Percentiles rank a stretch among this genome's conserved stretches.
phyloP scores from a whole-genome alignment of 768 basidiomycete species.

The Hemileccinum impolitum region DNA sequence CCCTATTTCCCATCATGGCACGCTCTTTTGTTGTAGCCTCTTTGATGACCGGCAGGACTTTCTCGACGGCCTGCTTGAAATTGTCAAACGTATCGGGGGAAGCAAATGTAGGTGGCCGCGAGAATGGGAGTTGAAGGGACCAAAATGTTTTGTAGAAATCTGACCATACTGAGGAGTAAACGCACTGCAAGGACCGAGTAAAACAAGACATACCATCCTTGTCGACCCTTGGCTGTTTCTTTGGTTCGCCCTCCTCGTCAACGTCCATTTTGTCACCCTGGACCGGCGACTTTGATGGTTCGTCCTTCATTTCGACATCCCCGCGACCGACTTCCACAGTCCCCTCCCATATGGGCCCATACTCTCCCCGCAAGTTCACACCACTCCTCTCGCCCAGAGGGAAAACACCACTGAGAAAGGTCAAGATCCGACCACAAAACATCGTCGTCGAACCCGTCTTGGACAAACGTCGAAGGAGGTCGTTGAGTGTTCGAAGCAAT shows the following conservation, averaged over 20 bases:
- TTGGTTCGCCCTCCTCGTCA: conserved; percentile 40
- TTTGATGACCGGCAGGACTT: conserved; percentile 73
- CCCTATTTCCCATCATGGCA: conserved; percentile 79
- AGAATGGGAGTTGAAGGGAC: conserved; percentile 84
- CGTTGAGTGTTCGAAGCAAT: conserved; percentile 82
- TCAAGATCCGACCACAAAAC: conserved; percentile 87
- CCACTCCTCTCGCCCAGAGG: conserved; percentile 87
- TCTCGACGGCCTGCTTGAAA: conserved; percentile 69
- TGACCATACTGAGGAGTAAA: conserved; percentile 23
- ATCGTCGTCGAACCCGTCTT: conserved; percentile 82
- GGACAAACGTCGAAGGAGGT: conserved; percentile 79
- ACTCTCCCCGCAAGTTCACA: conserved; percentile 88
- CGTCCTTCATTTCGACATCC: conserved; percentile 32
- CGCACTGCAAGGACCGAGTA: background rate
- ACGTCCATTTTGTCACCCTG: conserved; percentile 60
- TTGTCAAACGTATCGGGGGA: conserved; percentile 50
- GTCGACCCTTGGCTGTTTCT: conserved; percentile 43
- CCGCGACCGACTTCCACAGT: conserved; percentile 41
- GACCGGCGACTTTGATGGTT: conserved; percentile 29
- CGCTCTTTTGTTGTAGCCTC: conserved; percentile 88
- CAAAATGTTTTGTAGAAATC: conserved; percentile 89
- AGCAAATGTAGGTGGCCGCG: conserved; percentile 70
- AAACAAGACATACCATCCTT: conserved; percentile 53
- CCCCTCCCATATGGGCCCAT: conserved; percentile 74
- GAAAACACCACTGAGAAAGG: conserved; percentile 82